Base-by-base conservation (phyloP, 2,329 filamentous ascomycete species). In the Chaetoscypha palmicola region DNA sequence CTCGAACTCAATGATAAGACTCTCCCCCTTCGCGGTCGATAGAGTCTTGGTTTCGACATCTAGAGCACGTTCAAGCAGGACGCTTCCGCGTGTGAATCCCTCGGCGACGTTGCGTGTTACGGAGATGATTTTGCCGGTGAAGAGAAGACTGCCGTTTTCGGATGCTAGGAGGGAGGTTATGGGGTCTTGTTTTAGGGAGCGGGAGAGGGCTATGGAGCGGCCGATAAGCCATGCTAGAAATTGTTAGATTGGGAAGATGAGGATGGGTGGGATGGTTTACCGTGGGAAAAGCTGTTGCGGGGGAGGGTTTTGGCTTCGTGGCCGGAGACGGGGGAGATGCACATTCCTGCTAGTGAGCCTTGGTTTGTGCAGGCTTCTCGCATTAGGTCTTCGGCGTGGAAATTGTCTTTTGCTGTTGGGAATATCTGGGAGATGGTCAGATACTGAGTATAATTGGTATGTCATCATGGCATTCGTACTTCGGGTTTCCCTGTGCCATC, bases 211-310 rank as follows among this genome's bases (percentile, higher is more conserved):
- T 20, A 82, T 77, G 5, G 74, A 76, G 3, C 79, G 68, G 0
- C 79, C 79, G 22, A 83, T 81, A 26, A 64, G 58, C 69, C 68
- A 72, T 24, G 58, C 58, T 57, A n/a, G 21, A 12, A 17, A 7
- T 41, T 45, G 34, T 14, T 40, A 17, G 4, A 17, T 10, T 19
- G 16, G 14, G 38, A n/a, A 12, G 12, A 10, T 20, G 17, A 14
- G 14, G 5, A 11, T 12, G 26, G 28, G 23, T 19, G 8, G 19
- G 20, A 21, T 16, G 17, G n/a, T 5, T 21, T 45, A 56, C 55
- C 56, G 36, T 57, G 53, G 20, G 57, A 59, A 47, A 56, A 59
- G 34, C 55, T 58, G 42, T 60, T 60, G 7, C 47, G 44, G 1
- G 58, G 58, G 24, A 60, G 38, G 4, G 51, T 53, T 39, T 47